Evolutionary conservation across 2,329 filamentous ascomycete genomes (phyloP).

Genomic region (Clonostachys rhizophaga): DNA sequence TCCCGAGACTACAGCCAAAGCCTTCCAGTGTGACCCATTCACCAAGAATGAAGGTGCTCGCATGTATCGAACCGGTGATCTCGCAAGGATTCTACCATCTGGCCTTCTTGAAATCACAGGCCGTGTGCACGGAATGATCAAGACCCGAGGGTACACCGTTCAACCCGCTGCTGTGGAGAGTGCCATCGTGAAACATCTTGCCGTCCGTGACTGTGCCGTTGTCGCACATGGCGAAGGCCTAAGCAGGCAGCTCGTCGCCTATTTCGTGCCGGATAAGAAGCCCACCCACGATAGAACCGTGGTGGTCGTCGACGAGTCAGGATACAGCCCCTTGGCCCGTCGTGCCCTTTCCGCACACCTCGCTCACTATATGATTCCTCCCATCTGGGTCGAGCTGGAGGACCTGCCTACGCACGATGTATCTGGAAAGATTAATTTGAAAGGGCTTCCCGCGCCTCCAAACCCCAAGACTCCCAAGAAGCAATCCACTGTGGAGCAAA

Average conservation of each 20-base stretch:
- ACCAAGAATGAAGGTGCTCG: constrained; percentile 52
- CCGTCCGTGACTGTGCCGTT: constrained; percentile 68
- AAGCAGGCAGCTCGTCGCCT: constrained; percentile 71
- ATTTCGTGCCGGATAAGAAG: constrained; percentile 66
- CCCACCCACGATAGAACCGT: constrained; percentile 50
- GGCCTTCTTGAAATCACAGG: constrained; percentile 73
- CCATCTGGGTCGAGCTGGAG: constrained; percentile 70
- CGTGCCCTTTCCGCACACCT: constrained; percentile 60
- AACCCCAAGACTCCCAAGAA: constrained; percentile 38
- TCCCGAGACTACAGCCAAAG: constrained; percentile 71
- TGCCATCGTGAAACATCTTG: constrained; percentile 63
- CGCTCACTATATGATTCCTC: constrained; percentile 80
- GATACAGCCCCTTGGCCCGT: constrained; percentile 66
- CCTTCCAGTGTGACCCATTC: constrained; percentile 65
- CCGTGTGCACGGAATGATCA: constrained; percentile 75
- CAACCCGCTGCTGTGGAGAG: constrained; percentile 74
- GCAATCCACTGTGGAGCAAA: constrained; percentile 38
- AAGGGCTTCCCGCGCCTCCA: constrained; percentile 62
- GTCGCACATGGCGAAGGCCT: constrained; percentile 72
- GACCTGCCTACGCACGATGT: constrained; percentile 71
- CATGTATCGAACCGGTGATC: constrained; percentile 73
- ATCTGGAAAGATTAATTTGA: constrained; percentile 74
- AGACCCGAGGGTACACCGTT: constrained; percentile 73
- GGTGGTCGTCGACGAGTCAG: constrained; percentile 64
- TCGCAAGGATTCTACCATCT: constrained; percentile 61